Evolutionary conservation across 2,329 filamentous ascomycete species (phyloP), one percentile per base, ranked within the genome.

Genomic region (Cercospora brassicicola): DNA sequence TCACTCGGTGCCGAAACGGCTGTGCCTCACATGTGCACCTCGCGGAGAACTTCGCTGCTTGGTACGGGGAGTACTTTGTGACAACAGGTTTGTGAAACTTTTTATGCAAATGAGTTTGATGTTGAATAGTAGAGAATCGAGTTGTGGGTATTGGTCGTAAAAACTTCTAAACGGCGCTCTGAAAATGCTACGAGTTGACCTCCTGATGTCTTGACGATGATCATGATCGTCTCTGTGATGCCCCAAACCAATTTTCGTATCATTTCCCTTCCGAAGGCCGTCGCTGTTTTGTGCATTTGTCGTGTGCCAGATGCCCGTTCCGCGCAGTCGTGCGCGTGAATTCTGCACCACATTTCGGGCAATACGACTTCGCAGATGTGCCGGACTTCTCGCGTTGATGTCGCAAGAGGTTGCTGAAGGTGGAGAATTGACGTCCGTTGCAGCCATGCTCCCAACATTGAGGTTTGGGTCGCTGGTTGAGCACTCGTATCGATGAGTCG

Each of bases 381-480:
- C 94, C 94, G 0, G 92, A 96, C 79, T 97, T 97, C 80, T 98
- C 94, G 53, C 94, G 88, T 80, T 97, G 94, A 79, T 98, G 94
- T 70, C 94, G 87, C 42, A 97, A 84, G 3, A 97, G 86, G 78
- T 97, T 97, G 86, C 93, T 97, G 78, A 97, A 97, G 3, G 94
- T 97, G 18, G 93, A 96, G 77, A 98, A 98, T 76, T 96, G 92
- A 31, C 94, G 89, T 20, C 94, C 94, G 76, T 97, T 97, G 84
- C 94, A 98, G 10, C 94, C 94, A 77, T 98, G 94, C 69, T 97
- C 94, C 92, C 92, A 98, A 80, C 94, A 97, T 78, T 96, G 93
- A 56, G 94, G 93, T 81, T 96, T 96, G n/a, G 93, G 93, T 42
- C 79, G 76, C 60, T 78, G 75, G 71, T 77, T 78, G 36, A 78